These are phyloP conservation scores for Trichoderma polysporum DNA, from an alignment of 2,329 filamentous ascomycete species.

Conservation along the genomic window DNA sequence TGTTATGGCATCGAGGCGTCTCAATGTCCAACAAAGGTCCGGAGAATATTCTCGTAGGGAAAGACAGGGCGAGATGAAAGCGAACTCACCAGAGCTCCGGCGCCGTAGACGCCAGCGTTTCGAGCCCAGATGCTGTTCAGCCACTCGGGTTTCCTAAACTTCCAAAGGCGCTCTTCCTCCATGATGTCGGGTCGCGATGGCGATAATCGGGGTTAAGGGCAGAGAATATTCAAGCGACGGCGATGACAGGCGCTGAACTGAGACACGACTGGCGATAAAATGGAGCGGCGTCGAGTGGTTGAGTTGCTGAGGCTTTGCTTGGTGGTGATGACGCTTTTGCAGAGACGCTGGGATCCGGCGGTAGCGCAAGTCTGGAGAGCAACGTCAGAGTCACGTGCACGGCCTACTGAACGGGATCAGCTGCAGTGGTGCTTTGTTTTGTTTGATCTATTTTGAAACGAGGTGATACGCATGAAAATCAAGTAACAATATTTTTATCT, in stretches of 20 bases:
- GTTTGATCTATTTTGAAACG: background rate
- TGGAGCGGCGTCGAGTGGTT: background rate
- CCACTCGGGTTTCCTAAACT: slow-evolving; percentile 66
- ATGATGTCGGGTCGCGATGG: slow-evolving; percentile 38
- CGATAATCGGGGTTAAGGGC: background rate
- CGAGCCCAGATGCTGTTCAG: slow-evolving; percentile 63
- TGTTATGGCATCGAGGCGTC: background rate
- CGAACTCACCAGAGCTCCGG: slow-evolving; percentile 60
- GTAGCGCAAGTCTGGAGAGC: slow-evolving; percentile 17
- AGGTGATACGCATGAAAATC: background rate
- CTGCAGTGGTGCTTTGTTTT: background rate
- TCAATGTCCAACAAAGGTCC: background rate
- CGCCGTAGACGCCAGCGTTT: slow-evolving; percentile 61
- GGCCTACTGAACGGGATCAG: background rate
- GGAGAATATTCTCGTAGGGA: too few species aligned
- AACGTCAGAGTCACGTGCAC: slow-evolving; percentile 21
- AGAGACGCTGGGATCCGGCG: slow-evolving; percentile 5
- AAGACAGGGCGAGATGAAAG: background rate
- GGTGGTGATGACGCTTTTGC: slow-evolving; percentile 13
- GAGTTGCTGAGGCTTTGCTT: background rate
- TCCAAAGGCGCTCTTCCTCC: slow-evolving; percentile 67
- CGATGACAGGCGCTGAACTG: background rate
- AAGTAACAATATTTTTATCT: background rate
- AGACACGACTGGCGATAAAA: background rate
- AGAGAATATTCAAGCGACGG: background rate